A percentile compares a stretch with the other conserved stretches of the same genome.
These are phyloP conservation scores for Neoboletus magnificus DNA, from an alignment of 768 basidiomycete species.

Conservation along the genomic window DNA sequence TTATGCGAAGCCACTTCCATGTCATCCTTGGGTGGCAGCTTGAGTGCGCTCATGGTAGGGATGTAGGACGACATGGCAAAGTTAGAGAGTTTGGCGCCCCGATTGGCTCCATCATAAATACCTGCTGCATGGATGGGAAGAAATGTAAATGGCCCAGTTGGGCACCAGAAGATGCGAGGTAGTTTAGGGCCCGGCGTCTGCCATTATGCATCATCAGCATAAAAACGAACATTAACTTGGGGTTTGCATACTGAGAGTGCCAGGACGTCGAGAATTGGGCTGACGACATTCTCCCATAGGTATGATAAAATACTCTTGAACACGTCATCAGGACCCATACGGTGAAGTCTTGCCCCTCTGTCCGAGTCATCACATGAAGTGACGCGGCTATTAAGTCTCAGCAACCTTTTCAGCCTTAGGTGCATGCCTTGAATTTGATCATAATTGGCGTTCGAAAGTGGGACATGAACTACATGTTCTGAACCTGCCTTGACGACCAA, in stretches of 20 bases:
- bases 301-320: background rate
- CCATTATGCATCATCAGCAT: too few species aligned
- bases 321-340: background rate
- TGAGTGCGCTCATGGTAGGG: conserved; percentile 25
- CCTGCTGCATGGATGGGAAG: background rate
- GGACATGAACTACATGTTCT: background rate
- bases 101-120: background rate
- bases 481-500: background rate
- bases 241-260: background rate
- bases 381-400: background rate
- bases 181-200: background rate
- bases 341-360: background rate
- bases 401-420: background rate
- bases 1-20: background rate
- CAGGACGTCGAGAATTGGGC: background rate
- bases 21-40: background rate
- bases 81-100: background rate
- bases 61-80: conserved; percentile 22
- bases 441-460: background rate
- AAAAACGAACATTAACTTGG: background rate
- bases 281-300: background rate
- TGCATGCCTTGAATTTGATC: background rate
- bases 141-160: too few species aligned
- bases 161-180: background rate
- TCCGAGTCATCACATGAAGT: background rate